Evolutionary conservation across 305 asterid genomes (phyloP).

Genomic region (Lippia alba): DNA sequence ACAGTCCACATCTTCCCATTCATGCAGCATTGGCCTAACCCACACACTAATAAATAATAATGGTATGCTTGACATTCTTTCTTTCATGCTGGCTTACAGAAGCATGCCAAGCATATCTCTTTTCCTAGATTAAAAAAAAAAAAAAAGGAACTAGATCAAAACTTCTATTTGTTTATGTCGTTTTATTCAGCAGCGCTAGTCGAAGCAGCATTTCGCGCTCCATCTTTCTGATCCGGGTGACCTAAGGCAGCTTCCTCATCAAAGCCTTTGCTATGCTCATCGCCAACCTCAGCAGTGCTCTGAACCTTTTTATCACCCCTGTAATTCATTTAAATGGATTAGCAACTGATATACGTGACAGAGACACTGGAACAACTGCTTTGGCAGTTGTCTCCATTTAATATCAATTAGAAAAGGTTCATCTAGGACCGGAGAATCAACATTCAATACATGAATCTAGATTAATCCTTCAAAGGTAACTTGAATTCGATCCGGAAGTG

Average conservation of each 20-base stretch:
- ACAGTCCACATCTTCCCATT: too few relatives aligned
- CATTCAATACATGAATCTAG: neutral
- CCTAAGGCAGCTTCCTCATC: conserved; percentile 49
- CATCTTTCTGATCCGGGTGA: neutral
- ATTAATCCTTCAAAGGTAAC: neutral
- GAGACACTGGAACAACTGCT: too few relatives aligned
- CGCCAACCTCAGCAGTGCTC: conserved; percentile 51
- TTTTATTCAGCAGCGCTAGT: conserved; percentile 9
- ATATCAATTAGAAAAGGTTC: neutral
- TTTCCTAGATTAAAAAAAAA: neutral
- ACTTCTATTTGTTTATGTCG: too few relatives aligned
- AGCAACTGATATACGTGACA: too few relatives aligned
- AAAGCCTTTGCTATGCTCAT: conserved; percentile 49
- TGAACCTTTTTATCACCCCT: conserved; percentile 67
- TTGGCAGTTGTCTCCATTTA: too few relatives aligned
- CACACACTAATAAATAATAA: too few relatives aligned
- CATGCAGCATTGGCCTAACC: too few relatives aligned
- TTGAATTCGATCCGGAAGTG: neutral
- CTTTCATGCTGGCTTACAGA: neutral
- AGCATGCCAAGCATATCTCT: neutral
- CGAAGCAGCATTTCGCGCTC: conserved; percentile 19
- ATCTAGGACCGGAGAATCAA: neutral
- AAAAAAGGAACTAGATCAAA: neutral
- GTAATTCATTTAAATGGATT: conserved; percentile 9
- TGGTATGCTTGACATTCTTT: neutral